Evolutionary conservation across 176 grass and related monocot species (phyloP).

Genomic region (Sorghum bicolor): Sorghum_bicolor_NCBIv3 NC_012875.2:55867001-55867500

Average conservation of each 20-base stretch:
- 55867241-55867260: not conserved
- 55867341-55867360: constrained; percentile 17
- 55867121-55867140: constrained; percentile 41
- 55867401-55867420: constrained; percentile 29
- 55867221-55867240: not conserved
- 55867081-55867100: constrained; percentile 30
- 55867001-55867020: not conserved
- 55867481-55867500: constrained; percentile 17
- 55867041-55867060: constrained; percentile 20
- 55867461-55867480: constrained; percentile 16
- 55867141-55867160: constrained; percentile 15
- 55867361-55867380: constrained; percentile 33
- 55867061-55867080: constrained; percentile 37
- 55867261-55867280: not conserved
- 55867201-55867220: not conserved
- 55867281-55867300: not conserved
- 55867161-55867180: constrained; percentile 8
- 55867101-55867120: constrained; percentile 39
- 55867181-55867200: not conserved
- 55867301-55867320: not conserved
- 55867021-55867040: constrained; percentile 21
- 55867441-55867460: not conserved
- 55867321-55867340: not conserved
- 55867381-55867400: constrained; percentile 49
- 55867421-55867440: constrained; percentile 34